Conservation (phyloP, 768 basidiomycete genomes). For the Lyophyllum semitale region DNA sequence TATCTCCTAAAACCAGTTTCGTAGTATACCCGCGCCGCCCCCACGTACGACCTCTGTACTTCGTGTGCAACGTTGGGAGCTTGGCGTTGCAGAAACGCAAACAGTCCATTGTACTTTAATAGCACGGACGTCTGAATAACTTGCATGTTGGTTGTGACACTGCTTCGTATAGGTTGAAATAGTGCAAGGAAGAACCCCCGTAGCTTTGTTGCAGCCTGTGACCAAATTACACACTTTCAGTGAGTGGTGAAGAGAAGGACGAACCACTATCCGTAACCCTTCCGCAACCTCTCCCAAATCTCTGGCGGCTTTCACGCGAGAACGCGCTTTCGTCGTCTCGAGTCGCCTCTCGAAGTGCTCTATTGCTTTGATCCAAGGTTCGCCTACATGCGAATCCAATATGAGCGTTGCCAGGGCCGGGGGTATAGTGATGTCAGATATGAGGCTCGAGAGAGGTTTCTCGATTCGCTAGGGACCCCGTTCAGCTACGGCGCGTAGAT, state of each 20-base stretch:
- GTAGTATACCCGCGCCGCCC: conserved; percentile 85
- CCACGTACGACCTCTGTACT: conserved; percentile 83
- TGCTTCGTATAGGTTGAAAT: conserved; percentile 79
- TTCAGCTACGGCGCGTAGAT: background rate
- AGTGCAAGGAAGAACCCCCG: conserved; percentile 83
- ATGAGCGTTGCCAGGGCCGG: conserved; percentile 76
- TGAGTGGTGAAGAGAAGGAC: background rate
- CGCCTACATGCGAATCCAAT: conserved; percentile 82
- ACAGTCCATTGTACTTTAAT: conserved; percentile 81
- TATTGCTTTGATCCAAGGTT: conserved; percentile 85
- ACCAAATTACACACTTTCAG: background rate
- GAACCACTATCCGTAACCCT: conserved; percentile 75
- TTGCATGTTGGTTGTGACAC: conserved; percentile 90
- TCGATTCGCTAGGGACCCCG: conserved; percentile 73
- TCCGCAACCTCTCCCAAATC: conserved; percentile 84
- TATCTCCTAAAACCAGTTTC: conserved; percentile 96
- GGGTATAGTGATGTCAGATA: conserved; percentile 81
- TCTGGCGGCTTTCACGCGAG: conserved; percentile 83
- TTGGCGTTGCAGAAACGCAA: conserved; percentile 82
- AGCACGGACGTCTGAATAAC: conserved; percentile 88
- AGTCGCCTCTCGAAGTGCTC: conserved; percentile 80
- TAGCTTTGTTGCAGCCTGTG: conserved; percentile 86
- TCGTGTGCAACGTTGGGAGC: conserved; percentile 82
- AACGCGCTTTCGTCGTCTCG: conserved; percentile 65
- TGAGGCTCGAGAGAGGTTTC: conserved; percentile 78